Evolutionary conservation across 2,329 filamentous ascomycete genomes (phyloP).

Genomic region (Colletotrichum shisoi): DNA sequence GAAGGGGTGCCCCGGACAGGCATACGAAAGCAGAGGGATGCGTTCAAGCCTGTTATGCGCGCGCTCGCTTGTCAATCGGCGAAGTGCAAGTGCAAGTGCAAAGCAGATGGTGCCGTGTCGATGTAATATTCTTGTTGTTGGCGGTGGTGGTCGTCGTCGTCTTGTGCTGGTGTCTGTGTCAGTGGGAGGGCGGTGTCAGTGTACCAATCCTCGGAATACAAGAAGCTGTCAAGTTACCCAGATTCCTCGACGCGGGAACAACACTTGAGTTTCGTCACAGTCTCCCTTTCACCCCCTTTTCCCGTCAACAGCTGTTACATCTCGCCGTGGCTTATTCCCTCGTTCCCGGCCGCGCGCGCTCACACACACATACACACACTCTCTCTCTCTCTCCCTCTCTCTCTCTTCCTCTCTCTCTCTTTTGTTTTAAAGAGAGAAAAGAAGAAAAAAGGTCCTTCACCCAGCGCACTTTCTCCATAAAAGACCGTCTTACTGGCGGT

Average conservation of each 20-base stretch:
- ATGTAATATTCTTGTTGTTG: neutral
- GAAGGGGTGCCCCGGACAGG: conserved; percentile 2
- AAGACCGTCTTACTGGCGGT: conserved; percentile 21
- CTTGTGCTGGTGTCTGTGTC: conserved; percentile 17
- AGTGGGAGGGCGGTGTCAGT: conserved; percentile 27
- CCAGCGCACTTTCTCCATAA: conserved; percentile 32
- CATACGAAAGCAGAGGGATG: conserved; percentile 17
- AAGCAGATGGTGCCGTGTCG: conserved; percentile 3
- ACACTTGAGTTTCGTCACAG: conserved; percentile 11
- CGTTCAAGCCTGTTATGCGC: conserved; percentile 8
- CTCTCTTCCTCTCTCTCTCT: no score
- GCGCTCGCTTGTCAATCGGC: conserved; percentile 25
- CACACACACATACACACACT: neutral
- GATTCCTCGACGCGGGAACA: conserved; percentile 14
- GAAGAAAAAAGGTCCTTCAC: conserved; percentile 6
- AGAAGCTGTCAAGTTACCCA: conserved; percentile 26
- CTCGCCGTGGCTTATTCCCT: conserved; percentile 23
- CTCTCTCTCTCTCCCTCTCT: neutral
- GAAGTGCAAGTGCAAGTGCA: conserved; percentile 25
- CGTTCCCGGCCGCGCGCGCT: neutral
- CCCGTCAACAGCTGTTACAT: conserved; percentile 25
- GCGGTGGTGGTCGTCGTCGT: neutral
- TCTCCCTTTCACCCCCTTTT: conserved; percentile 21
- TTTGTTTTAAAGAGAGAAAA: no score
- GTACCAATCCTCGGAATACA: conserved; percentile 31